Percentiles rank a stretch among this genome's conserved stretches.
These are phyloP conservation scores for Hylodesmum podocarpum DNA, from an alignment of 306 rosid genomes.

Conservation along the genomic window DNA sequence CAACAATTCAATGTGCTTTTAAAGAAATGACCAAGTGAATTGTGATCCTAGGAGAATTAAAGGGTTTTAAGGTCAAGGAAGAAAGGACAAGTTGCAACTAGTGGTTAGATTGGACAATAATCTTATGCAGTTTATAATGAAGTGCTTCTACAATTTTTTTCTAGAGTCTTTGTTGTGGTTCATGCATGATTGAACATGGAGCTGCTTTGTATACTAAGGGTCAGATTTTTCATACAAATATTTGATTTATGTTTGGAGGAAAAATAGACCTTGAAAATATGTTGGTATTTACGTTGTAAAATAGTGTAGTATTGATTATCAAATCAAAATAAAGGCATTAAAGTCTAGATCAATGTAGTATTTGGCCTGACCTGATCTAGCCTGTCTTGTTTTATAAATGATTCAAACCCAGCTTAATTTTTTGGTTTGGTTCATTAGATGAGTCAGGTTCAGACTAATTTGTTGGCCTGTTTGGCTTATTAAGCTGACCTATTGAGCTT, in stretches of 20 bases:
- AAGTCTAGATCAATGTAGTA: constrained; percentile 33
- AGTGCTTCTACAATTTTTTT: constrained; percentile 26
- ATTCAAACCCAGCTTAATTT: too few relatives aligned
- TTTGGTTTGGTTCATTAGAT: too few relatives aligned
- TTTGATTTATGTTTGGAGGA: constrained; percentile 11
- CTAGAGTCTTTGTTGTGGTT: not conserved
- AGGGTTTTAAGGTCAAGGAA: constrained; percentile 34
- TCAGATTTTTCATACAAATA: constrained; percentile 10
- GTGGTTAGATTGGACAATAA: not conserved
- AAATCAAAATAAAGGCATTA: not conserved
- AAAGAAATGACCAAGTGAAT: too few relatives aligned
- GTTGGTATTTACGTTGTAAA: constrained; percentile 24
- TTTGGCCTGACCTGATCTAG: too few relatives aligned
- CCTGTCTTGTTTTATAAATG: too few relatives aligned
- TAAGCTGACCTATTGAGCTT: too few relatives aligned
- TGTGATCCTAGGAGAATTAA: too few relatives aligned
- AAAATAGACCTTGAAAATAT: constrained; percentile 21
- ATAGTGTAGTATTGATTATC: constrained; percentile 1
- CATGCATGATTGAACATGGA: constrained; percentile 34
- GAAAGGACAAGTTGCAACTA: constrained; percentile 31
- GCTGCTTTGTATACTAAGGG: constrained; percentile 2
- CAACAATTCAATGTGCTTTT: too few relatives aligned
- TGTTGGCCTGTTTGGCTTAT: too few relatives aligned
- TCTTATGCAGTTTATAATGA: not conserved
- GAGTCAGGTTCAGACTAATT: too few relatives aligned